Conservation (phyloP, 108 stramenopile genomes). For the Nannochloropsis oceanica region DNA sequence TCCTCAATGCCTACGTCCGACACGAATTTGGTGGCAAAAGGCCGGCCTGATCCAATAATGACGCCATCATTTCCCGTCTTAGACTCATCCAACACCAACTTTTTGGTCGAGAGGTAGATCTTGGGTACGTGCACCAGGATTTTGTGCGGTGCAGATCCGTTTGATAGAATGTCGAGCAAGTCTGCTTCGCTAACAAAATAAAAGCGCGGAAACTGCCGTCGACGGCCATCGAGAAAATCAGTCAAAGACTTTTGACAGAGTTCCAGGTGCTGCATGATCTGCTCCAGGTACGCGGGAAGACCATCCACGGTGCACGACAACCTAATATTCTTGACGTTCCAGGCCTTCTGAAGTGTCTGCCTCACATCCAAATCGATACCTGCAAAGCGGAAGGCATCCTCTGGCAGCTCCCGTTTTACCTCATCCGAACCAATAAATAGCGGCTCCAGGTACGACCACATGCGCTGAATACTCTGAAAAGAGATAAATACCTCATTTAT, state of each 20-base stretch:
- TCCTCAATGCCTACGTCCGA: conserved; percentile 51
- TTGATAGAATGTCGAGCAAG: conserved; percentile 60
- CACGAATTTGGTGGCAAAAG: conserved; percentile 44
- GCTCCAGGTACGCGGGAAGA: conserved; percentile 42
- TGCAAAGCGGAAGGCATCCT: conserved; percentile 56
- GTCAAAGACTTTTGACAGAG: conserved; percentile 58
- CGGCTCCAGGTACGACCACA: conserved; percentile 65
- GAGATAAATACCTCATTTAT: conserved; percentile 48
- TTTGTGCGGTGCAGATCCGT: conserved; percentile 50
- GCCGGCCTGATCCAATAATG: conserved; percentile 9
- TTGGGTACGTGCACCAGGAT: conserved; percentile 55
- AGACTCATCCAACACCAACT: conserved; percentile 35
- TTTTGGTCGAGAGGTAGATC: conserved; percentile 56
- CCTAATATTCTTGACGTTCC: conserved; percentile 47
- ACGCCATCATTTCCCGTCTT: conserved; percentile 9
- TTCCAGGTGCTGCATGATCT: conserved; percentile 50
- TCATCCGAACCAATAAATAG: conserved; percentile 64
- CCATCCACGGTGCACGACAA: conserved; percentile 51
- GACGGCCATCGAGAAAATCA: conserved; percentile 58
- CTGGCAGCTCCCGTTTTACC: conserved; percentile 59
- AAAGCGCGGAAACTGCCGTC: conserved; percentile 59
- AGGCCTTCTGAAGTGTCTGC: conserved; percentile 39
- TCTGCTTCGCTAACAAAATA: conserved; percentile 65
- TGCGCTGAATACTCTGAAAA: conserved; percentile 54
- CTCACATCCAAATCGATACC: conserved; percentile 52